Conservation (phyloP, 352 stramenopile species). For the Globisporangium canariense region DNA sequence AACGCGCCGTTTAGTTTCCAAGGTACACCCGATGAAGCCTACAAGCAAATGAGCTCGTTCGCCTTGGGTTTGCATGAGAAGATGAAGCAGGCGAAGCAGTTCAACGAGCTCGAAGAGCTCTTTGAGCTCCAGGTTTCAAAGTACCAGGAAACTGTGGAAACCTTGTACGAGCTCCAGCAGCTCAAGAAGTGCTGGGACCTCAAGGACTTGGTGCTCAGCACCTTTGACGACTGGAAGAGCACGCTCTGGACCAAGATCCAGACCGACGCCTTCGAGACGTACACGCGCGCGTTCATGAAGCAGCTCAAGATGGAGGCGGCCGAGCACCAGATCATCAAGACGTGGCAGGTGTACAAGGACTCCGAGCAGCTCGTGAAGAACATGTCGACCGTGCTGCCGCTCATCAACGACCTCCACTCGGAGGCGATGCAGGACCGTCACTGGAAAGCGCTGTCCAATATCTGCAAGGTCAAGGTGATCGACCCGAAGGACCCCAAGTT, state of each 20-base stretch:
- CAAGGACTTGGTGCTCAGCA: conserved; percentile 76
- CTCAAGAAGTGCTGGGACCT: conserved; percentile 88
- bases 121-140: conserved; percentile 87
- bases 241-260: conserved; percentile 82
- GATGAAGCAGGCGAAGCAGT: conserved; percentile 78
- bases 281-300: conserved; percentile 81
- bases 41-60: conserved; percentile 83
- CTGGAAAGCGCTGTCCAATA: conserved; percentile 87
- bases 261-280: conserved; percentile 75
- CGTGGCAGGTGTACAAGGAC: conserved; percentile 88
- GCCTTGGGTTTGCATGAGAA: conserved; percentile 63
- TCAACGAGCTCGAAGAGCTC: conserved; percentile 85
- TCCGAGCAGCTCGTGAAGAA: conserved; percentile 86
- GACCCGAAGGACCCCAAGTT: conserved; percentile 83
- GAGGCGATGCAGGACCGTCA: conserved; percentile 93
- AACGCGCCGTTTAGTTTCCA: conserved; percentile 94
- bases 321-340: conserved; percentile 84
- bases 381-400: conserved; percentile 75
- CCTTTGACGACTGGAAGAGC: conserved; percentile 85
- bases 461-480: conserved; percentile 87
- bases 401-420: conserved; percentile 95
- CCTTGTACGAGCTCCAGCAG: conserved; percentile 82
- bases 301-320: conserved; percentile 80
- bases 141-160: conserved; percentile 88
- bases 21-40: conserved; percentile 76